phyloP scores from a whole-genome alignment of 1,284 basidiomycete genomes.

The Melampsora abietis-canadensis region DNA sequence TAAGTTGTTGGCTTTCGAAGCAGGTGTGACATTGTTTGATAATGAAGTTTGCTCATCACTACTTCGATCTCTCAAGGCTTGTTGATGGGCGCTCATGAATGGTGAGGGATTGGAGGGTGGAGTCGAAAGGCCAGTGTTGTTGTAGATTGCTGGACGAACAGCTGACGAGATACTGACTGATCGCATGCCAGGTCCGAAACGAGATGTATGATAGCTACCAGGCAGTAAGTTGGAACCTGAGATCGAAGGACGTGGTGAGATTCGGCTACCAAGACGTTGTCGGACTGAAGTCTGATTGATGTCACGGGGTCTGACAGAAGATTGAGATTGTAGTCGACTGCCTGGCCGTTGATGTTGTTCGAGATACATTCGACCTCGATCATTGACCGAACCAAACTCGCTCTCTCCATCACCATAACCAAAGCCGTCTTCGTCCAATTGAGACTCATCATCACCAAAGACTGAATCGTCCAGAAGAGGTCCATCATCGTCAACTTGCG shows the following conservation, averaged over 20 bases:
- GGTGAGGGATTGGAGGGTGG: slow-evolving; percentile 54
- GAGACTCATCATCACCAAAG: slow-evolving; percentile 54
- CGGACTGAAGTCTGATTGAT: slow-evolving; percentile 45
- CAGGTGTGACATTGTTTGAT: slow-evolving; percentile 3
- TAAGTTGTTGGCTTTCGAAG: slow-evolving; percentile 47
- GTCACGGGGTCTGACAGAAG: slow-evolving; percentile 47
- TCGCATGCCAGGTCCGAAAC: slow-evolving; percentile 16
- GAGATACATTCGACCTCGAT: slow-evolving; percentile 31
- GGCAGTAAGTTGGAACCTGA: background rate
- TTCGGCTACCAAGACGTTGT: slow-evolving; percentile 47
- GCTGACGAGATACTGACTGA: slow-evolving; percentile 52
- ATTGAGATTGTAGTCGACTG: slow-evolving; percentile 51
- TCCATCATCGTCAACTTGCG: slow-evolving; percentile 63
- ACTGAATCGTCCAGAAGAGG: slow-evolving; percentile 51
- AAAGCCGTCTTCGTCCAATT: background rate
- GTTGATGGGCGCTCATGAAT: slow-evolving; percentile 1
- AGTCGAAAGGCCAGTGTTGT: slow-evolving; percentile 70
- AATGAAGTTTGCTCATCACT: slow-evolving; percentile 29
- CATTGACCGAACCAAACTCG: slow-evolving; percentile 17
- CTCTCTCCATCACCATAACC: slow-evolving; percentile 12
- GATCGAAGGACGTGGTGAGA: slow-evolving; percentile 15
- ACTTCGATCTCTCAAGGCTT: slow-evolving; percentile 26
- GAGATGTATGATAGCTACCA: slow-evolving; percentile 13
- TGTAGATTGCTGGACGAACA: slow-evolving; percentile 68
- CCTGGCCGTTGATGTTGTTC: slow-evolving; percentile 48